Percentiles rank a stretch among this genome's conserved stretches.
Evolutionary conservation across 495 filamentous ascomycete species (phyloP).

Genomic region (Penicillium flavigenum): DNA sequence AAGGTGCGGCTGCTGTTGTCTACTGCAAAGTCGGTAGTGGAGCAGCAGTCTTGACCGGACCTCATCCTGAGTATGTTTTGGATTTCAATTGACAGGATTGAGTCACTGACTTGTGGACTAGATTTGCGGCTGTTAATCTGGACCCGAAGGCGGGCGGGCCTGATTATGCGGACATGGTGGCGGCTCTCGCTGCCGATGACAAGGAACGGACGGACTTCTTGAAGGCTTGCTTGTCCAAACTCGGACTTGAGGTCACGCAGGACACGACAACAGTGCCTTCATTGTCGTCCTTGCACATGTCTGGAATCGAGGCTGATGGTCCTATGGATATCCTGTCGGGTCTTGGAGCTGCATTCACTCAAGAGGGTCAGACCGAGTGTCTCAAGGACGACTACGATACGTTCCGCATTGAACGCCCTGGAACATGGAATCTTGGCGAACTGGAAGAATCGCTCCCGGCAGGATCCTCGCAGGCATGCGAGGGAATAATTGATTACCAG

Average conservation of each 20-base stretch:
- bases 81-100: not conserved
- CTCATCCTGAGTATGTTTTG: conserved; percentile 83
- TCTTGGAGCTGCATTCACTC: conserved; percentile 63
- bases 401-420: conserved; percentile 70
- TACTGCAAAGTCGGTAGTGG: conserved; percentile 90
- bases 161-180: conserved; percentile 66
- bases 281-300: conserved; percentile 83
- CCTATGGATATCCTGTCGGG: conserved; percentile 65
- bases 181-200: conserved; percentile 70
- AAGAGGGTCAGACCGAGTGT: conserved; percentile 66
- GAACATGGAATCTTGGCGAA: conserved; percentile 60
- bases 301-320: conserved; percentile 61
- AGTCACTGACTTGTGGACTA: conserved; percentile 36
- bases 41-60: conserved; percentile 74
- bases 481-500: conserved; percentile 74
- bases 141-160: conserved; percentile 58
- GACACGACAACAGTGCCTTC: conserved; percentile 71
- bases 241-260: conserved; percentile 75
- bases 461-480: conserved; percentile 23
- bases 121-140: conserved; percentile 82
- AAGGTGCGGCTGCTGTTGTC: conserved; percentile 71
- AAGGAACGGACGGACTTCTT: conserved; percentile 69
- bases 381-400: conserved; percentile 84
- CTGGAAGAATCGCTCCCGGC: conserved; percentile 52
- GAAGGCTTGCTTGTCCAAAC: conserved; percentile 75